A percentile compares a stretch with the other conserved stretches of the same genome.
These are phyloP conservation scores for Arthroderma uncinatum DNA, from an alignment of 2,329 filamentous ascomycete species.

Conservation along the genomic window DNA sequence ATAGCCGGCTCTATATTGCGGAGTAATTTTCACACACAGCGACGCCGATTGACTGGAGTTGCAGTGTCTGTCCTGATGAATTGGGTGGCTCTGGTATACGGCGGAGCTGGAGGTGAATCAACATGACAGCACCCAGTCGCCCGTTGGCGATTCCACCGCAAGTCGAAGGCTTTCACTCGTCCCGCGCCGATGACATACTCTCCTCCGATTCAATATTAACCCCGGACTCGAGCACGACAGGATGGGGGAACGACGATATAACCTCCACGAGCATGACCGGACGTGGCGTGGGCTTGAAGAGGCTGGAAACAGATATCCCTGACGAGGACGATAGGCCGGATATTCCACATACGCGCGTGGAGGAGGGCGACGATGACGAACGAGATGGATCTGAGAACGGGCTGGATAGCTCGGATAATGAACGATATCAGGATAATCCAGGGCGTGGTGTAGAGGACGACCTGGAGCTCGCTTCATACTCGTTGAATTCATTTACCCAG, in stretches of 20 bases:
- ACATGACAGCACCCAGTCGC: neutral
- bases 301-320: conserved; percentile 28
- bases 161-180: neutral
- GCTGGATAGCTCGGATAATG: neutral
- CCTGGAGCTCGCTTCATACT: conserved; percentile 2
- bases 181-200: conserved; percentile 4
- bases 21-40: neutral
- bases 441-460: conserved; percentile 7
- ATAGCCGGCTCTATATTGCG: neutral
- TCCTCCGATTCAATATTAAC: conserved; percentile 21
- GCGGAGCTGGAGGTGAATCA: conserved; percentile 1
- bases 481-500: conserved; percentile 30
- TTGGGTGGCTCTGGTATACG: neutral
- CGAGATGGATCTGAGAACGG: neutral
- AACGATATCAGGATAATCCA: conserved; percentile 8
- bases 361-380: conserved; percentile 19
- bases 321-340: conserved; percentile 10
- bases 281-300: conserved; percentile 17
- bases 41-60: neutral
- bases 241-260: conserved; percentile 17
- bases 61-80: neutral
- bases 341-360: conserved; percentile 16
- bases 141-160: conserved; percentile 1
- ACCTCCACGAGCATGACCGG: conserved; percentile 3
- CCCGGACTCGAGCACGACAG: conserved; percentile 24